Evolutionary conservation across 192 early-diverging fungal genomes (phyloP), one percentile per base, ranked within the genome.

Genomic region (Dissophora ornata): DNA sequence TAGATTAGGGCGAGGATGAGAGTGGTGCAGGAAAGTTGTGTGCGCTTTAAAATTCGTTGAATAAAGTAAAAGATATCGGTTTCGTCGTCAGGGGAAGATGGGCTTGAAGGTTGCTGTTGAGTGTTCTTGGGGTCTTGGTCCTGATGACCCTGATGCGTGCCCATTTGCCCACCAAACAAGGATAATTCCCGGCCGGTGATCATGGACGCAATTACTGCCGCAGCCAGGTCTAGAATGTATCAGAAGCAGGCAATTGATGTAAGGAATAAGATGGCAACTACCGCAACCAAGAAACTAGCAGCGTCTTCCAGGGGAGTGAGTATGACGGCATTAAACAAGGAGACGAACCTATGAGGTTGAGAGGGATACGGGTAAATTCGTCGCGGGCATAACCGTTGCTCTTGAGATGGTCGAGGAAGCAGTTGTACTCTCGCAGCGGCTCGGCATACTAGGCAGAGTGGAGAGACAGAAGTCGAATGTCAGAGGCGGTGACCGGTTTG

Each of bases 21-120:
- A 1, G 82, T 81, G 24, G 82, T 80, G 55, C 79, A 86, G 0
- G 82, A 80, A 36, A 83, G 75, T 64, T 83, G 84, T 7, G 84
- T 83, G 38, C 79, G 71, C 33, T 71, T 75, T 11, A 86, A 62
- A n/a, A 80, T 80, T 16, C 66, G 57, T 3, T 80, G 80, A 24
- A 86, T 83, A 57, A 86, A 86, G 57, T 81, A 79, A n/a, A 79
- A 79, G 30, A 79, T 60, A 4, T 70, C 59, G 38, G 55, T 57
- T 46, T 62, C 73, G 9, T 77, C 59, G 24, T 60, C 45, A 4
- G 50, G 24, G 25, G 38, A 33, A 0, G 45, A 36, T 24, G 10
- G 26, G 15, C 22, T 47, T 24, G 36, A 21, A 2, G 26, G 58
- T 18, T 45, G 8, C 15, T 44, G 59, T 40, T 42, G 16, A 12